Percentiles rank a stretch among this genome's conserved stretches.
Conservation (phyloP, 2,329 filamentous ascomycete genomes). For the Claviceps sp. region DNA sequence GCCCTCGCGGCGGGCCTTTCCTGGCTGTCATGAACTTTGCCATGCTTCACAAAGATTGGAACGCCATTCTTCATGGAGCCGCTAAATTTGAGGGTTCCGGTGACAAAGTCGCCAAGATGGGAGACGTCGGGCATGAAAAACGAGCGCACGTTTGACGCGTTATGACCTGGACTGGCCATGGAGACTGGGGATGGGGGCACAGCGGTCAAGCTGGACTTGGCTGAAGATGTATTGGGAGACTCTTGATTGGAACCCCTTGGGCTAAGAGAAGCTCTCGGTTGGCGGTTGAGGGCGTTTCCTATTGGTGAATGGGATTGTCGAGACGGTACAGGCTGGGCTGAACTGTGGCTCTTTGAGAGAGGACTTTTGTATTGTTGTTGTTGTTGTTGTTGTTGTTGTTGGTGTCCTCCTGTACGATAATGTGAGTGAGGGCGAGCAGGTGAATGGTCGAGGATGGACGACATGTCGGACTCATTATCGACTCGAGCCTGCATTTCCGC, state of each 20-base stretch:
- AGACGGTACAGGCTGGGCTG: conserved; percentile 12
- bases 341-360: conserved; percentile 22
- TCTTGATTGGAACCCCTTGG: conserved; percentile 12
- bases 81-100: conserved; percentile 38
- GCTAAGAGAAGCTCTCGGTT: conserved; percentile 23
- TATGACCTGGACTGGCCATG: conserved; percentile 19
- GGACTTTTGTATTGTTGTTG: conserved; percentile 24
- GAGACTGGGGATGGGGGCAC: conserved; percentile 25
- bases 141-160: conserved; percentile 33
- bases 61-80: conserved; percentile 38
- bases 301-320: conserved; percentile 18
- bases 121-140: conserved; percentile 42
- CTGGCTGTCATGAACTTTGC: conserved; percentile 32
- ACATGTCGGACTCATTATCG: conserved; percentile 38
- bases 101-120: conserved; percentile 43
- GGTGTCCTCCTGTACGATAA: conserved; percentile 13
- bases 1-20: conserved; percentile 19
- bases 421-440: conserved; percentile 17
- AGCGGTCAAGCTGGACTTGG: conserved; percentile 28
- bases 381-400: conserved; percentile 15
- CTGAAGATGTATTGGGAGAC: conserved; percentile 24
- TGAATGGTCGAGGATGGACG: conserved; percentile 28
- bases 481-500: conserved; percentile 41
- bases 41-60: conserved; percentile 42
- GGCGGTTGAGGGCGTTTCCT: conserved; percentile 20